Evolutionary conservation across 2,329 filamentous ascomycete genomes (phyloP), one percentile per base, ranked within the genome.

Genomic region (Mycosphaerella sp.): DNA sequence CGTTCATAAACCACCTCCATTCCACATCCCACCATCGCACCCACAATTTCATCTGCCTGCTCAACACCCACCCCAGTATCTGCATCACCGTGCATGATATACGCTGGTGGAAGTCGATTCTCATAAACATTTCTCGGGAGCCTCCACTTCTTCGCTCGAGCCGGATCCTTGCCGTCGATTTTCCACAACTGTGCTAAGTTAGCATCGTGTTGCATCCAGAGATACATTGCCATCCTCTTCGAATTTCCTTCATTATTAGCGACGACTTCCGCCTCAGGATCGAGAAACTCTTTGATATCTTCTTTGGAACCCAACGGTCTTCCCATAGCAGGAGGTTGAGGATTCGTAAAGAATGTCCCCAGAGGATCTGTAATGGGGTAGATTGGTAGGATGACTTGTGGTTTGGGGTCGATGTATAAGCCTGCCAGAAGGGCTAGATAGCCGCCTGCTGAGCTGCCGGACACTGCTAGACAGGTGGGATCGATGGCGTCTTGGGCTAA

Each of bases 321-420:
- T 13, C 58, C 61, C 41, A 59, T 51, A 0, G 61, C 50, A n/a
- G 51, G 56, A 3, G 62, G 60, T 39, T 66, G 63, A 1, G 59
- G 54, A 30, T 55, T 64, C 2, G 58, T 64, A 51, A 66, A 66
- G 54, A 64, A 66, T 3, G 51, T 55, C 3, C 64, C 64, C 7
- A 66, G 45, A 1, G 64, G 64, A 53, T 66, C 64, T 12, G 64
- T 64, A 39, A 66, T 66, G 18, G 64, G 63, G 36, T 66, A 66
- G 27, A 66, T 64, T 3, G 64, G 62, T 18, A 62, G 37, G 41
- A 66, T 61, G 17, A 64, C 62, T 17, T 62, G 52, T 1, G 64
- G 64, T 49, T 66, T 66, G 1, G 64, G 64, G n/a, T 66, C 59
- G 13, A 56, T 50, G 48, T 65, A 65, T 10, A 66, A 50, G 2